Percentiles rank a stretch among this genome's conserved stretches.
These are phyloP conservation scores for Penicillium bialowiezense DNA, from an alignment of 495 filamentous ascomycete species.

Conservation along the genomic window DNA sequence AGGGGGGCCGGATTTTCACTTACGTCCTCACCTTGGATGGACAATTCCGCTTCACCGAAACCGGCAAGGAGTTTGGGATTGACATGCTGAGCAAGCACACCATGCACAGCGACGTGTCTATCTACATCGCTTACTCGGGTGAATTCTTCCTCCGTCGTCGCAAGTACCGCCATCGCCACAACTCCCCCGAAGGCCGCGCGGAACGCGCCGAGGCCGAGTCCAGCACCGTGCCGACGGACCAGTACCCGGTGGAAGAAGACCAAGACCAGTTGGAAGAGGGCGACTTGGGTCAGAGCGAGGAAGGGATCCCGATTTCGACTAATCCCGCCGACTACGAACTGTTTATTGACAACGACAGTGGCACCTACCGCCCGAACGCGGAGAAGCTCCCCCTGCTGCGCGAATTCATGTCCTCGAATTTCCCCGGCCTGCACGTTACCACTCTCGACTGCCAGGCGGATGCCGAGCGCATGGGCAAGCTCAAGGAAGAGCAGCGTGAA, in stretches of 20 bases:
- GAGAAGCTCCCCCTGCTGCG: slow-evolving; percentile 67
- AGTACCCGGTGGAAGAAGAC: slow-evolving; percentile 40
- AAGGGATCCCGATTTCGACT: slow-evolving; percentile 26
- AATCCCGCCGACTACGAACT: slow-evolving; percentile 76
- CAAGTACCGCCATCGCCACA: slow-evolving; percentile 38
- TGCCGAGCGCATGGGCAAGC: slow-evolving; percentile 56
- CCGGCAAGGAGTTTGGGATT: slow-evolving; percentile 90
- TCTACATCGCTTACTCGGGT: slow-evolving; percentile 85
- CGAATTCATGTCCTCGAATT: slow-evolving; percentile 62
- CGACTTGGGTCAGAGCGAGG: slow-evolving; percentile 18
- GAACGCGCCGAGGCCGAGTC: slow-evolving; percentile 1
- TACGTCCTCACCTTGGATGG: slow-evolving; percentile 89
- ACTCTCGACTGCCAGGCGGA: slow-evolving; percentile 66
- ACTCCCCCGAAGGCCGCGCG: slow-evolving; percentile 9
- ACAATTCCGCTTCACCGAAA: slow-evolving; percentile 86
- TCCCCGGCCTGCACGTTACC: slow-evolving; percentile 70
- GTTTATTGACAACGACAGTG: slow-evolving; percentile 91
- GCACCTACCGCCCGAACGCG: slow-evolving; percentile 86
- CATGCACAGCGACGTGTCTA: slow-evolving; percentile 88
- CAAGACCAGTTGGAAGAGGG: slow-evolving; percentile 43
- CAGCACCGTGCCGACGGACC: slow-evolving; percentile 10
- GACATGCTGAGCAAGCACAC: slow-evolving; percentile 91
- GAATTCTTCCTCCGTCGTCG: slow-evolving; percentile 86
- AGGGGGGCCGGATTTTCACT: slow-evolving; percentile 83
- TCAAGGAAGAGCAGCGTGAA: slow-evolving; percentile 64